Percentiles rank a stretch among this genome's conserved stretches.
phyloP scores from a whole-genome alignment of 2,329 filamentous ascomycete genomes.

The Sporothrix brasiliensis region DNA sequence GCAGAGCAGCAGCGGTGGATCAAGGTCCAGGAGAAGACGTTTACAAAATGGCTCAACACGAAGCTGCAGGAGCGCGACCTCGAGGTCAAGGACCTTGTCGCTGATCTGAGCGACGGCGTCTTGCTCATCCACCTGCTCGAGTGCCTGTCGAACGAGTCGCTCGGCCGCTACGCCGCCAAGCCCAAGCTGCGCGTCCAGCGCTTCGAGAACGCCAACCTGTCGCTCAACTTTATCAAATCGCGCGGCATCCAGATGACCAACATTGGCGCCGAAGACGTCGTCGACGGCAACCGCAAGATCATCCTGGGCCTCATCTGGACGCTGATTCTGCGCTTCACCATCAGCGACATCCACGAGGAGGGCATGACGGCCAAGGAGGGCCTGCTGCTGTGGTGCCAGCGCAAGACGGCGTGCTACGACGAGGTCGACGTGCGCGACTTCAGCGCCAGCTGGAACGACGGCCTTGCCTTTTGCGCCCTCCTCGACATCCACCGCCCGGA shows the following conservation, averaged over 20 bases:
- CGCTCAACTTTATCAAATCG: slow-evolving; percentile 82
- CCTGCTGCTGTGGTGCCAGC: slow-evolving; percentile 92
- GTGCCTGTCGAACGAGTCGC: slow-evolving; percentile 89
- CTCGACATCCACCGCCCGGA: slow-evolving; percentile 97
- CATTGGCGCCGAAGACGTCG: slow-evolving; percentile 96
- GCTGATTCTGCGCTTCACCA: slow-evolving; percentile 94
- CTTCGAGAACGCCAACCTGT: slow-evolving; percentile 97
- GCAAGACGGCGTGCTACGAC: slow-evolving; percentile 98
- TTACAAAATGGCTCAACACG: slow-evolving; percentile 99
- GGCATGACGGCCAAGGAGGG: slow-evolving; percentile 98
- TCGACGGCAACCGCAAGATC: slow-evolving; percentile 97
- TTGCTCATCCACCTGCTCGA: slow-evolving; percentile 96
- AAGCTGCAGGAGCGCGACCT: slow-evolving; percentile 80
- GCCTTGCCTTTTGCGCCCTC: slow-evolving; percentile 91
- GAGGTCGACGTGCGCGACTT: slow-evolving; percentile 96
- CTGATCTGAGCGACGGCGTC: slow-evolving; percentile 90
- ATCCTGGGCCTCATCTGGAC: slow-evolving; percentile 98
- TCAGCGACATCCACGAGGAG: slow-evolving; percentile 97
- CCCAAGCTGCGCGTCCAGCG: slow-evolving; percentile 94
- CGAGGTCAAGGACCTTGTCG: slow-evolving; percentile 82
- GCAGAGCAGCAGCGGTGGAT: slow-evolving; percentile 69
- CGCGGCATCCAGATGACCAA: slow-evolving; percentile 96
- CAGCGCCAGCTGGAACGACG: slow-evolving; percentile 95
- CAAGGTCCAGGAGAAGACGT: slow-evolving; percentile 95
- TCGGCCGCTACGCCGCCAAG: slow-evolving; percentile 94